Evolutionary conservation across 495 filamentous ascomycete species (phyloP), one percentile per base, ranked within the genome.

Genomic region (Aspergillus sclerotiicarbonarius): DNA sequence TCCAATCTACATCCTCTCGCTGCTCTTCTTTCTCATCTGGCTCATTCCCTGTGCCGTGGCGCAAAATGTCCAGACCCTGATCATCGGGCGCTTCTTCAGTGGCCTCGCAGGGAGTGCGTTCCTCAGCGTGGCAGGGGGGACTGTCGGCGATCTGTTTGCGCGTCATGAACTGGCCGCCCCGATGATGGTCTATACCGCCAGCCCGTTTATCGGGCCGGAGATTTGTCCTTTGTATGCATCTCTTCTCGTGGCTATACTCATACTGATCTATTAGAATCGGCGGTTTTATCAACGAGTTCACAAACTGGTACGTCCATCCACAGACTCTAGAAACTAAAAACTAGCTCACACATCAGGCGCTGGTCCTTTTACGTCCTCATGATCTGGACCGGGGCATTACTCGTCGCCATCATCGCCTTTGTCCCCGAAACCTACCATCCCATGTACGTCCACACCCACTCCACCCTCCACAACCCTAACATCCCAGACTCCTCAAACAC

Each of bases 11-110:
- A 78, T 96, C 31, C 66, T 69, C 18, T 91, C 90, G 0, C 94
- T 93, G 71, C 70, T 76, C 0, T 81, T 88, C 59, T 97, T 94
- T 70, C 62, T 93, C 52, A 83, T 97, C 60, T 96, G 89, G 84
- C 64, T 96, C 32, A 87, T 98, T 51, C 94, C 94, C 8, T 91
- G 88, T 60, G 93, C 94, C 1, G 84, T 97, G 21, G 91, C 94
- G 7, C 72, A 80, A 20, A 96, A 96, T 63, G 87, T 92, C 20
- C 67, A 84, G 61, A 96, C 93, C 10, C 87, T 97, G 83, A 73
- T 97, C 37, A 71, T 95, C 12, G 81, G 82, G 18, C 85, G 94
- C 6, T 97, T 98, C 66, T 81, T 98, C 61, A 86, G 88, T 63
- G 94, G 94, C 0, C 69, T 97, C 15, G 82, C 90, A 0, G 93